phyloP scores from a whole-genome alignment of 2,329 filamentous ascomycete genomes.

The Teratosphaeria pseudoeucalypti region DNA sequence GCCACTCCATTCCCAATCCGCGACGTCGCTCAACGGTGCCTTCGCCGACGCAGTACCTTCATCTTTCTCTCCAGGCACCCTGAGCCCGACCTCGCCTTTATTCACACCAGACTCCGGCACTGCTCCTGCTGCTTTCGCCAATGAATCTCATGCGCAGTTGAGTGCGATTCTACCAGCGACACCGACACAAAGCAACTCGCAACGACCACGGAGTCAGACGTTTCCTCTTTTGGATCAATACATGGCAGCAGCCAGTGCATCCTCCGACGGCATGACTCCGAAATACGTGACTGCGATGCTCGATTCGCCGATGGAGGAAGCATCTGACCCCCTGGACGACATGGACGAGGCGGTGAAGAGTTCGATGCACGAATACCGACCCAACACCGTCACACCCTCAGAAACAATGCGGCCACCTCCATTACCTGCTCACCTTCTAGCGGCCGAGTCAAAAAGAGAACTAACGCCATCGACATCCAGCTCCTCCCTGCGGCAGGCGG shows the following conservation, averaged over 20 bases:
- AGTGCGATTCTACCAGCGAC: conserved; percentile 31
- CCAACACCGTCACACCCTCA: conserved; percentile 19
- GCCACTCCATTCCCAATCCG: conserved; percentile 55
- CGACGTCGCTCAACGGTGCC: conserved; percentile 56
- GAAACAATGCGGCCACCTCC: conserved; percentile 39
- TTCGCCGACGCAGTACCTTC: conserved; percentile 57
- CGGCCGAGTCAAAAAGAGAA: conserved; percentile 11
- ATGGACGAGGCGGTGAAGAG: conserved; percentile 33
- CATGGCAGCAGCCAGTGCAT: conserved; percentile 40
- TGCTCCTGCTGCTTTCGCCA: conserved; percentile 53
- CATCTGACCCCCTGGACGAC: conserved; percentile 24
- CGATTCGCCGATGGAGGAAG: conserved; percentile 26
- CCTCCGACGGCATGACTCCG: conserved; percentile 45
- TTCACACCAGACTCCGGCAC: conserved; percentile 66
- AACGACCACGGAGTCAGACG: conserved; percentile 76
- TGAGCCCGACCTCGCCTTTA: conserved; percentile 67
- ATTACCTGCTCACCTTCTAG: conserved; percentile 26
- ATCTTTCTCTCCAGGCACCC: conserved; percentile 56
- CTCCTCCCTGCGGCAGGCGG: conserved; percentile 45
- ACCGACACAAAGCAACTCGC: conserved; percentile 44
- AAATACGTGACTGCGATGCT: conserved; percentile 38
- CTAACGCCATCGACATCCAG: conserved; percentile 19
- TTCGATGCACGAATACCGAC: conserved; percentile 15
- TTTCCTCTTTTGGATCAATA: conserved; percentile 63
- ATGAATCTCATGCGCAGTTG: conserved; percentile 35